Evolutionary conservation across 2,329 filamentous ascomycete genomes (phyloP).

Genomic region (Arthrinium puccinioides): DNA sequence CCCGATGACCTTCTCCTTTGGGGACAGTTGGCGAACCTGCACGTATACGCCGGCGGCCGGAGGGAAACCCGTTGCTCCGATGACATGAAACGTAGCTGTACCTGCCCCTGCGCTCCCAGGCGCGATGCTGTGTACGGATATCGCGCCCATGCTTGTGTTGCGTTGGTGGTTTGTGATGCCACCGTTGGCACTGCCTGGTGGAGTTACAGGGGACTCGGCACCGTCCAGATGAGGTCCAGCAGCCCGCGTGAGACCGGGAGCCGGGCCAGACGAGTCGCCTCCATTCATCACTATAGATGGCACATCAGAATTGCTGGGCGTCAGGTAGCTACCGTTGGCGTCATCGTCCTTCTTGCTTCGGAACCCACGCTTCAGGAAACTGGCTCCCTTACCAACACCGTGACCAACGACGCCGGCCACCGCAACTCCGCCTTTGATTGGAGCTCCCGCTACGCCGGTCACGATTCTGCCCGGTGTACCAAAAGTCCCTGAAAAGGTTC

Average conservation of each 20-base stretch:
- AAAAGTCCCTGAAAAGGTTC: conserved; percentile 89
- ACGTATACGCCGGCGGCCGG: conserved; percentile 73
- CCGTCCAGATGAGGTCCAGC: conserved; percentile 28
- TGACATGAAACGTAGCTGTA: conserved; percentile 70
- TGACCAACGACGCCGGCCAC: conserved; percentile 67
- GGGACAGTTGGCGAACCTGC: conserved; percentile 56
- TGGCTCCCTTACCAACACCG: conserved; percentile 81
- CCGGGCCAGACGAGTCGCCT: conserved; percentile 24
- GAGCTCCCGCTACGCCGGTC: conserved; percentile 70
- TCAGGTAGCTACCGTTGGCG: conserved; percentile 35
- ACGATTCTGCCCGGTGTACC: conserved; percentile 82
- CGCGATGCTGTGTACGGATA: conserved; percentile 59
- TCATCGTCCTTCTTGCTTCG: conserved; percentile 62
- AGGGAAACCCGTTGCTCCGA: conserved; percentile 74
- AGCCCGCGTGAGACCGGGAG: conserved; percentile 32
- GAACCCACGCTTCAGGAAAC: conserved; percentile 82
- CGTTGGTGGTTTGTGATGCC: conserved; percentile 34
- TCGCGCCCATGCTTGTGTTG: conserved; percentile 52
- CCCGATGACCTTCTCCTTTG: conserved; percentile 72
- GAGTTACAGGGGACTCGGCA: conserved; percentile 18
- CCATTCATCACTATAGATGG: conserved; percentile 37
- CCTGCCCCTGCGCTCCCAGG: conserved; percentile 58
- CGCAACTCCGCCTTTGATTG: conserved; percentile 85
- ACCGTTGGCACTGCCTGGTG: conserved; percentile 27
- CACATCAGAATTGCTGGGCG: conserved; percentile 29